Conservation (phyloP, 2,329 filamentous ascomycete genomes). For the Trichoderma endophyticum region DNA sequence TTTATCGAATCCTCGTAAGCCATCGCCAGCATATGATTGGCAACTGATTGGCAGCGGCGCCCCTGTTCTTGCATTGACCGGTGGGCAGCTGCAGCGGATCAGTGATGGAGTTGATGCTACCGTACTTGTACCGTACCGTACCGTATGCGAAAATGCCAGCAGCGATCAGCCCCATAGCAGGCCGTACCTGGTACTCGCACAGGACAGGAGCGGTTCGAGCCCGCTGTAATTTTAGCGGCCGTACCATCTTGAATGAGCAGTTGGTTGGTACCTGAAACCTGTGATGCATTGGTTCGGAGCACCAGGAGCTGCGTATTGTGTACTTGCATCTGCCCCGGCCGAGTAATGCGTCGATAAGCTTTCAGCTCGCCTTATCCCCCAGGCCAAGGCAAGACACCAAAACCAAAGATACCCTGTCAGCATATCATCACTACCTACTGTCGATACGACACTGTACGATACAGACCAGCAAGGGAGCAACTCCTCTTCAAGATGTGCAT, state of each 20-base stretch:
- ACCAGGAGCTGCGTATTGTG: background rate
- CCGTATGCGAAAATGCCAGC: background rate
- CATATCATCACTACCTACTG: background rate
- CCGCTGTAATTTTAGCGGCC: background rate
- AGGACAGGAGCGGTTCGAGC: background rate
- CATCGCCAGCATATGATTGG: slow-evolving; percentile 3
- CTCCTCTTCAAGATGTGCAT: background rate
- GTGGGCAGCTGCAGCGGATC: slow-evolving; percentile 2
- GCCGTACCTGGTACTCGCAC: background rate
- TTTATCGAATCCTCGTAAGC: background rate
- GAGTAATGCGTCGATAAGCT: background rate
- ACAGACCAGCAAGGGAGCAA: background rate
- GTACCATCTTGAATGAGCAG: background rate
- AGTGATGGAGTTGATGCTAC: background rate
- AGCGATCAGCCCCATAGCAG: background rate
- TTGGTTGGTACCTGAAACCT: background rate
- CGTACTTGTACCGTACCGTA: background rate
- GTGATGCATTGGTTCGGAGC: background rate
- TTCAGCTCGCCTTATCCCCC: background rate
- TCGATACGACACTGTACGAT: background rate
- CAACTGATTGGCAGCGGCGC: background rate
- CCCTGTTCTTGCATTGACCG: slow-evolving; percentile 1
- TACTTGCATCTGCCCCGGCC: background rate
- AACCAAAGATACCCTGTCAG: background rate
- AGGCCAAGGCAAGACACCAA: background rate